A percentile compares a stretch with the other conserved stretches of the same genome.
Evolutionary conservation across 345 rosid species (phyloP).

Genomic region (Populus alba): DNA sequence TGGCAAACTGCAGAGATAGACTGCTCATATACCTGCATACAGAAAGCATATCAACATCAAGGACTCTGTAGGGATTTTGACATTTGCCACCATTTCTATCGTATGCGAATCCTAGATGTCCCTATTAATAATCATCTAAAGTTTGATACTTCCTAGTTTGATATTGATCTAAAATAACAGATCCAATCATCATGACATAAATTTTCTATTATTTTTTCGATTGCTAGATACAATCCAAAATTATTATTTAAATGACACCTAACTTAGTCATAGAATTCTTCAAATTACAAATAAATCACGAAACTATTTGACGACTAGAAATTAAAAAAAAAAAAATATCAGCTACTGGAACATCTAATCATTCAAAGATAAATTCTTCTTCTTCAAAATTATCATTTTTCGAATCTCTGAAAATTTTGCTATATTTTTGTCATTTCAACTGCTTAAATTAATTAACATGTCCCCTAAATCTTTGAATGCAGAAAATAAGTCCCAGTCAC

Average conservation of each 20-base stretch:
- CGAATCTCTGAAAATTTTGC: background rate
- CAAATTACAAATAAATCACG: background rate
- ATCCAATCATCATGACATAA: conserved; percentile 3
- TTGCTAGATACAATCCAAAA: background rate
- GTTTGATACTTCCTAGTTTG: background rate
- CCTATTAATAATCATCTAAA: background rate
- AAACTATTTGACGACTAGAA: background rate
- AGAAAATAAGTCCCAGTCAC: background rate
- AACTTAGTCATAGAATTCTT: background rate
- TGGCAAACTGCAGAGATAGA: conserved; percentile 84
- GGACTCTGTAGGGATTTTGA: background rate
- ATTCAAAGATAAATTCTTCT: background rate
- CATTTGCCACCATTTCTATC: background rate
- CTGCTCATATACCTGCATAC: conserved; percentile 68
- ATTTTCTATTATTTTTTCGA: background rate
- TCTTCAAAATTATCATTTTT: background rate
- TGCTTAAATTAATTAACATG: background rate
- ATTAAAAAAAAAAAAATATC: no score
- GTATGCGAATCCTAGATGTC: background rate
- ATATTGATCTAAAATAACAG: conserved; percentile 5
- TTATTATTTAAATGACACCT: background rate
- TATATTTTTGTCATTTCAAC: background rate
- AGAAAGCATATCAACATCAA: conserved; percentile 11
- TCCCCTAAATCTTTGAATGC: background rate
- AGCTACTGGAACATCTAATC: background rate